These are phyloP conservation scores for Claviceps digitariae DNA, from an alignment of 2,329 filamentous ascomycete species.

Conservation along the genomic window DNA sequence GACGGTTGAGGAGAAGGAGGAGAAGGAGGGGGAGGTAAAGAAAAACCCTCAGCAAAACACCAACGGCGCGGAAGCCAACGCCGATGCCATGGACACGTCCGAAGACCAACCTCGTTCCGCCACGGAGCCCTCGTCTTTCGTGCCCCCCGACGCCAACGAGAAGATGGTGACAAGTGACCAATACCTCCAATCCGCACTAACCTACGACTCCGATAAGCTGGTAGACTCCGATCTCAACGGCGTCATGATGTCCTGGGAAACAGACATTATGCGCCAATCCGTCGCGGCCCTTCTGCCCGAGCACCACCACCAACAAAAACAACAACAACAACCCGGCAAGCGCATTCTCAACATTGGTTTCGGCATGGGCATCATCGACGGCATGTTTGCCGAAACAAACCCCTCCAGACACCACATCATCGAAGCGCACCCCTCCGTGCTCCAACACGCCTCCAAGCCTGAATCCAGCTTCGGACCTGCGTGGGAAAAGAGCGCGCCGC, in stretches of 20 bases:
- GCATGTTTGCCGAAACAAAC: conserved; percentile 54
- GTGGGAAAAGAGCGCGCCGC: conserved; percentile 42
- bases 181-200: conserved; percentile 55
- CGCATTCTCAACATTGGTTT: conserved; percentile 77
- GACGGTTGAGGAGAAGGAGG: conserved; percentile 26
- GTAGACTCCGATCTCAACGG: conserved; percentile 66
- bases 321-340: conserved; percentile 30
- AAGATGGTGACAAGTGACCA: conserved; percentile 46
- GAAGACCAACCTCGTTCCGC: conserved; percentile 13
- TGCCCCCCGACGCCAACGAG: conserved; percentile 23
- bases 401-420: conserved; percentile 69
- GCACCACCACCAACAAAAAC: not conserved
- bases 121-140: conserved; percentile 9
- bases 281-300: conserved; percentile 50
- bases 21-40: conserved; percentile 23
- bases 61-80: conserved; percentile 17
- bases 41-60: not conserved
- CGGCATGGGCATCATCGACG: conserved; percentile 81
- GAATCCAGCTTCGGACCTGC: conserved; percentile 37
- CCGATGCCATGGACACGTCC: conserved; percentile 14
- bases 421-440: conserved; percentile 69
- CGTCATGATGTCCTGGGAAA: conserved; percentile 93
- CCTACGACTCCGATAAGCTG: conserved; percentile 51
- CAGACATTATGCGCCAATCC: conserved; percentile 68
- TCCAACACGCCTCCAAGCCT: conserved; percentile 43